Evolutionary conservation across 257 asterid genomes (phyloP), one percentile per base, ranked within the genome.

Genomic region (Solanum chiquidenum): DNA sequence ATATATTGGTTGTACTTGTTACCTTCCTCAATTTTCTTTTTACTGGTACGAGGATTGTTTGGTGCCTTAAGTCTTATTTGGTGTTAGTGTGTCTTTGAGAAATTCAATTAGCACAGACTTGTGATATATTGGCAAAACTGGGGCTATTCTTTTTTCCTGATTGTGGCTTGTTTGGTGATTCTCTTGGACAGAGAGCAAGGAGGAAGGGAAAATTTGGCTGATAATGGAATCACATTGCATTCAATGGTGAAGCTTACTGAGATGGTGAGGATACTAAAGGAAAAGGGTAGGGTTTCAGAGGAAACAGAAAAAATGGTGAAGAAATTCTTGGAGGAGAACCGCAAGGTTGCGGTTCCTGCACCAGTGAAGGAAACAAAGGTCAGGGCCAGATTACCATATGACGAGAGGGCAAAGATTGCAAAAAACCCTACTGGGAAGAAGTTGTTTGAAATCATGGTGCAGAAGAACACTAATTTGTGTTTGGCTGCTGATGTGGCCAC

Each of bases 401-500:
- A 90, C 33, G 96, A 96, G 94, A 95, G 99, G 93, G 95, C 95
- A 40, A 94, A 93, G 88, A 38, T 95, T 88, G 91, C 98, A 38
- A 94, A 96, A 66, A 97, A 97, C 91, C 94, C 98, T 25, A 95
- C 99, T 2, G 99, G 99, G 83, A 95, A 92, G 92, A 97, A 90
- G 94, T 88, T 97, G 91, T 97, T 96, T 90, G 98, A 97, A 90
- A 94, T 96, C 83, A 97, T 97, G 99, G 92, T 91, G 89, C 86
- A 93, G 90, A 96, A 97, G 88, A 92, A 97, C 87, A 93, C 98
- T 66, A 96, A 96, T 92, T 90, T 97, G 93, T 97, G 98, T 91
- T 89, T 96, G 90, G 96, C 99, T 91, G 99, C 99, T 88, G 99
- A 97, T 88, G 98, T 96, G 91, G 93, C 98, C 72, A 95, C 99